Conservation (phyloP, 495 filamentous ascomycete genomes). For the Astrothelium subdiscretum region DNA sequence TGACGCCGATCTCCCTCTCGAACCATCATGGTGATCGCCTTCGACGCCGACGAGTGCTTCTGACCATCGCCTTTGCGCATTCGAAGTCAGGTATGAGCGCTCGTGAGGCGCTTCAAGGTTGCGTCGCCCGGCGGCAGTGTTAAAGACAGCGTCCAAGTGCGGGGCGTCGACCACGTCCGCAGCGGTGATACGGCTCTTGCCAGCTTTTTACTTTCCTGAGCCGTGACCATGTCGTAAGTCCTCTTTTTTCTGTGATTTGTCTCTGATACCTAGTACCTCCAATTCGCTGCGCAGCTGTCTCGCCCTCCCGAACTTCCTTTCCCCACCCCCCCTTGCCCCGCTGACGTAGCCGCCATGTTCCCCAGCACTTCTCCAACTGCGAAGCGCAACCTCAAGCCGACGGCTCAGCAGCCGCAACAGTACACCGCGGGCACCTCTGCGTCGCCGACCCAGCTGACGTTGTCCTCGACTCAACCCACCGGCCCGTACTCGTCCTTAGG, state of each 20-base stretch:
- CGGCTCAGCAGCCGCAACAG: constrained; percentile 4
- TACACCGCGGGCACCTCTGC: constrained; percentile 9
- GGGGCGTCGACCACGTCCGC: background rate
- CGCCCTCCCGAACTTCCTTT: background rate
- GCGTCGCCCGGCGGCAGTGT: background rate
- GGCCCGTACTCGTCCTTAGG: background rate
- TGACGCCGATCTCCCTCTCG: constrained; percentile 2
- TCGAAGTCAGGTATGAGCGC: background rate
- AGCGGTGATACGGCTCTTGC: constrained; percentile 2
- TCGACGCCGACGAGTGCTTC: constrained; percentile 1
- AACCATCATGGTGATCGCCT: constrained; percentile 1
- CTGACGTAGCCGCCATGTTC: constrained; percentile 3
- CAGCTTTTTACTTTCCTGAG: constrained; percentile 2
- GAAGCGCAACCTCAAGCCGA: constrained; percentile 17
- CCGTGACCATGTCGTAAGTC: constrained; percentile 13
- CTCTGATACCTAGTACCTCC: constrained; percentile 4
- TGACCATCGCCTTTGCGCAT: background rate
- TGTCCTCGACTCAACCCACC: constrained; percentile 13
- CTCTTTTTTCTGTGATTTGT: constrained; percentile 6
- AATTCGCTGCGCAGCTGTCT: constrained; percentile 1
- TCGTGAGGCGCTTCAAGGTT: constrained; percentile 1
- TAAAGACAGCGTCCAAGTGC: constrained; percentile 3
- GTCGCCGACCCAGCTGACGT: constrained; percentile 18
- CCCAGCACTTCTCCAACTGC: constrained; percentile 6
- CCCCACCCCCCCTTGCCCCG: constrained; percentile 1